Percentiles rank a stretch among this genome's conserved stretches.
Conservation (phyloP, 352 stramenopile species). For the Pythium biforme region DNA sequence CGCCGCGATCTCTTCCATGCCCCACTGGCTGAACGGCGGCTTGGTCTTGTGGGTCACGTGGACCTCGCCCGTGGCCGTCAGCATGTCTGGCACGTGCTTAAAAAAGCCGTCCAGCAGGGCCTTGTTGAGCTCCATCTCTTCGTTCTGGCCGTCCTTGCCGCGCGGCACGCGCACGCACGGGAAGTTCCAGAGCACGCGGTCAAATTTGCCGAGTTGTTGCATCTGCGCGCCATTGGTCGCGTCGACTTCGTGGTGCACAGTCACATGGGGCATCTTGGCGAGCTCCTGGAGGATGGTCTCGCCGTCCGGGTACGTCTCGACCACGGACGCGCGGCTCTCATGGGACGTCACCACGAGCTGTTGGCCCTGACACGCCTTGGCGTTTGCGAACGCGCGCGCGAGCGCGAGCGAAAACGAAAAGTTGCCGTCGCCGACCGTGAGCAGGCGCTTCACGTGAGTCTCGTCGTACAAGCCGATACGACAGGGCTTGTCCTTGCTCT, state of each 20-base stretch:
- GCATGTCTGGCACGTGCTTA: conserved; percentile 39
- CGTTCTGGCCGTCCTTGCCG: conserved; percentile 96
- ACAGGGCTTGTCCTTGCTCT: conserved; percentile 9
- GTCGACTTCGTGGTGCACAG: conserved; percentile 89
- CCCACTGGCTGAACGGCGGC: conserved; percentile 88
- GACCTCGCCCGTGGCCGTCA: conserved; percentile 82
- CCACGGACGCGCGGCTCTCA: conserved; percentile 82
- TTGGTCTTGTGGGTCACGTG: conserved; percentile 97
- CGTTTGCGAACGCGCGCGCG: conserved; percentile 47
- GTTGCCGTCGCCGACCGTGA: conserved; percentile 96
- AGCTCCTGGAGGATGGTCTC: conserved; percentile 80
- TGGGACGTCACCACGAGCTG: conserved; percentile 91
- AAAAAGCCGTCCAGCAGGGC: conserved; percentile 91
- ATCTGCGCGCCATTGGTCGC: conserved; percentile 85
- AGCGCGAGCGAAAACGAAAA: conserved; percentile 95
- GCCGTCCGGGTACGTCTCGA: conserved; percentile 90
- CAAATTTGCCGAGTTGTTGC: conserved; percentile 65
- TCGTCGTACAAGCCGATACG: conserved; percentile 63
- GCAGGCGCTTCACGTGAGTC: conserved; percentile 43
- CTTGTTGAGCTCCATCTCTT: conserved; percentile 96
- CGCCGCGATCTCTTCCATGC: conserved; percentile 67
- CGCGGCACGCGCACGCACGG: conserved; percentile 88
- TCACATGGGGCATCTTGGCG: conserved; percentile 49
- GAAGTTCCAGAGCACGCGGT: conserved; percentile 97
- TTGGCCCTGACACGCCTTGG: conserved; percentile 17